Conservation (phyloP, 306 rosid species). For the Lupinus albus region DNA sequence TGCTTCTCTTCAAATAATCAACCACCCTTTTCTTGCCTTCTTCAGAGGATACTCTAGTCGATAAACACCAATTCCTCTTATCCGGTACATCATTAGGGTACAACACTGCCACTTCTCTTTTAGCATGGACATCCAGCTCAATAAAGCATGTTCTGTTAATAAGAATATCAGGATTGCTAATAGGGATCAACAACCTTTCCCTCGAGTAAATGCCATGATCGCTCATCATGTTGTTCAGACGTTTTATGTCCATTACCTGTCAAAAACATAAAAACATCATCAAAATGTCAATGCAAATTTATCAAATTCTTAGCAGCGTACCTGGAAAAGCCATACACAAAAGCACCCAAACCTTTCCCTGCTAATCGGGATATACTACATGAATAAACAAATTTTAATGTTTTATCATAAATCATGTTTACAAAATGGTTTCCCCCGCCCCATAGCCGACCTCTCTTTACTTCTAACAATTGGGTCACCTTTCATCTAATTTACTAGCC, state of each 20-base stretch:
- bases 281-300: not conserved
- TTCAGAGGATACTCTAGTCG: conserved; percentile 49
- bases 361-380: no score
- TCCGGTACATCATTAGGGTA: conserved; percentile 68
- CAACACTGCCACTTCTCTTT: conserved; percentile 89
- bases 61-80: conserved; percentile 26
- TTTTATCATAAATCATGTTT: no score
- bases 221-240: conserved; percentile 94
- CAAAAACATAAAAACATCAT: conserved; percentile 22
- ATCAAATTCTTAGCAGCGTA: not conserved
- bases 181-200: conserved; percentile 84
- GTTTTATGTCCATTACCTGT: conserved; percentile 85
- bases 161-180: conserved; percentile 66
- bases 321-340: conserved; percentile 16
- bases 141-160: conserved; percentile 67
- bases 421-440: no score
- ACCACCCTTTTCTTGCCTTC: conserved; percentile 69
- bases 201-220: conserved; percentile 95
- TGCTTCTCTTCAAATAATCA: conserved; percentile 77
- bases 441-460: no score
- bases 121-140: conserved; percentile 74
- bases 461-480: no score
- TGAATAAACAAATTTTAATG: no score
- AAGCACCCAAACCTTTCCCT: not conserved
- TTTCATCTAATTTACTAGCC: no score